Base-by-base conservation (phyloP, 2,329 filamentous ascomycete genomes). In the Nothomitra cinnamomea region DNA sequence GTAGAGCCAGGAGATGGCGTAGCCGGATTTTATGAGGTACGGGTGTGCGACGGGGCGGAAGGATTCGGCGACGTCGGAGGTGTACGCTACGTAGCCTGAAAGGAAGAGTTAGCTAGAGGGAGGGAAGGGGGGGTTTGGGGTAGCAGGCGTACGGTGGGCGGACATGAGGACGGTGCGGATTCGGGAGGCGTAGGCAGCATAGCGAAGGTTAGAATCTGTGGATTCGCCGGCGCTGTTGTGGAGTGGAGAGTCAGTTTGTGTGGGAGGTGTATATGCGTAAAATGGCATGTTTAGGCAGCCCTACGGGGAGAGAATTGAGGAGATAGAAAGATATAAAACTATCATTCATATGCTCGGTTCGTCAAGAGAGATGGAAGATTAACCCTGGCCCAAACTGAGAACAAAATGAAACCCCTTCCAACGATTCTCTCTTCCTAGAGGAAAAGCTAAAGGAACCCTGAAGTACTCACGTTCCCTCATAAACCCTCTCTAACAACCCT, bases 11-110 rank as follows among this genome's bases (percentile, higher is more conserved):
- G 87, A 94, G 42, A 98, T 73, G 50, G 79, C 90, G 64, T 98
- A 98, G 4, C 92, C 92, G 49, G 79, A 73, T 56, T 83, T 79
- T 10, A 98, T 84, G 2, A 94, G 70, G 61, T 76, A 81, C 0
- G 88, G 90, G 64, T 95, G 89, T 2, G 90, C 89, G 40, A 98
- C 77, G 0, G 92, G 92, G 1, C 92, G 80, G 69, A 98, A 98
- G 0, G 86, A 94, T 68, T 98, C 92, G 65, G 92, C 92, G 58
- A 98, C 90, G 63, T 96, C 90, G 19, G 83, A 89, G 0, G 92
- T 96, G 67, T 98, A 98, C 54, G 92, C 92, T 50, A 98, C 88
- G 64, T 98, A 98, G 22, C 43, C 42, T 45, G 19, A 5, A 22
- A 6, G 19, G 19, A 10, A 32, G 28, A 10, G 28, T 32, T 32